Conservation (phyloP, 805 yeast species). For the Ogataea neopini region DNA sequence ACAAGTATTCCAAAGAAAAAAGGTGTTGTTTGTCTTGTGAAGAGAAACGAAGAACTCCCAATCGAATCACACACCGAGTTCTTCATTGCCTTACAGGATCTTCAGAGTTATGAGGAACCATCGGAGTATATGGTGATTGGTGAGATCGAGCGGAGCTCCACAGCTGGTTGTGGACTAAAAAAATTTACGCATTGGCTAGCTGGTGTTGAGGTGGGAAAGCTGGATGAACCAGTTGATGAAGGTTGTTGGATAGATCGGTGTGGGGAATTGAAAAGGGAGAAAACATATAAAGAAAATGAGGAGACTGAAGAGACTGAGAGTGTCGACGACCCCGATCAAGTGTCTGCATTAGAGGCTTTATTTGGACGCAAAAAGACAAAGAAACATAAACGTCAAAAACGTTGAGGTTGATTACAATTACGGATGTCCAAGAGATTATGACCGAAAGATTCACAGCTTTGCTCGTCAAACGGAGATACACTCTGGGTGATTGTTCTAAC, state of each 20-base stretch:
- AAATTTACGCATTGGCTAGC: conserved; percentile 18
- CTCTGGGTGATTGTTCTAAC: conserved; percentile 33
- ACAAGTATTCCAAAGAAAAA: conserved; percentile 6
- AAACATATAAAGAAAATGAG: background rate
- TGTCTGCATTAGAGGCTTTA: conserved; percentile 26
- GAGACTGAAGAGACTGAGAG: background rate
- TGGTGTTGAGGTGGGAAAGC: conserved; percentile 21
- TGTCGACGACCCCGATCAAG: conserved; percentile 4
- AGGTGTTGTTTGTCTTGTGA: conserved; percentile 23
- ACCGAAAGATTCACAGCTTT: conserved; percentile 48
- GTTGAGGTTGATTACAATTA: background rate
- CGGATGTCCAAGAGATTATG: conserved; percentile 47
- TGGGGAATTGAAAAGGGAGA: conserved; percentile 22
- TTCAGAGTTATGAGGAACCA: conserved; percentile 13
- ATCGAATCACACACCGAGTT: conserved; percentile 21
- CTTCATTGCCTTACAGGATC: conserved; percentile 27
- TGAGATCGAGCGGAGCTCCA: conserved; percentile 14
- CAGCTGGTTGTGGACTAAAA: conserved; percentile 1
- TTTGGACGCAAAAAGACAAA: conserved; percentile 16
- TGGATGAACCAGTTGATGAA: conserved; percentile 15
- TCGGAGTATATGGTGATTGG: conserved; percentile 29
- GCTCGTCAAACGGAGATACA: conserved; percentile 56
- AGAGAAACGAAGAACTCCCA: conserved; percentile 4
- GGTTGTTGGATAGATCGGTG: conserved; percentile 27
- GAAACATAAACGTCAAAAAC: conserved; percentile 3